These are phyloP conservation scores for Penicillium canescens DNA, from an alignment of 495 filamentous ascomycete genomes.

Conservation along the genomic window DNA sequence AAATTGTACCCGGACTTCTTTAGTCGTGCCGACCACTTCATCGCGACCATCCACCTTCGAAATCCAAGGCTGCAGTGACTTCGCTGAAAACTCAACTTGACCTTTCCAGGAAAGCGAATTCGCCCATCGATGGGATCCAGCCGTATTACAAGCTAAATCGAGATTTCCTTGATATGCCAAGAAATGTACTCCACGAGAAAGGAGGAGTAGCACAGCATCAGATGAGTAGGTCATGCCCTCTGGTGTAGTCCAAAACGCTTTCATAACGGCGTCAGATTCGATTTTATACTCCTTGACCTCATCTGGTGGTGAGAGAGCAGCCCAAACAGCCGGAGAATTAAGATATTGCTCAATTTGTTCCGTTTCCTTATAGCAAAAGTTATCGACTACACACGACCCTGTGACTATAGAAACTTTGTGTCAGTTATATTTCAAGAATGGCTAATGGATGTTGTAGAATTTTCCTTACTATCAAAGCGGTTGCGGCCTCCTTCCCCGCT, in stretches of 20 bases:
- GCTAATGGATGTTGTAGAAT: not conserved
- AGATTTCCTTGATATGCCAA: constrained; percentile 50
- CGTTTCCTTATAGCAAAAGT: constrained; percentile 39
- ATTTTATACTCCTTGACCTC: constrained; percentile 29
- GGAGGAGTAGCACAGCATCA: constrained; percentile 32
- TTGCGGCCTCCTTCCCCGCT: constrained; percentile 36
- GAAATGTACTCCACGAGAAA: constrained; percentile 35
- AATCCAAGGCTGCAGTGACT: constrained; percentile 35
- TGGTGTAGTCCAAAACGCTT: constrained; percentile 29
- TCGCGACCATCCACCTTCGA: constrained; percentile 20
- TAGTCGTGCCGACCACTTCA: constrained; percentile 19
- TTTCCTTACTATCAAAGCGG: constrained; percentile 39
- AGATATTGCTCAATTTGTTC: constrained; percentile 32
- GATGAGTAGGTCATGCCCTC: constrained; percentile 24
- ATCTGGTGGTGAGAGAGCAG: constrained; percentile 28
- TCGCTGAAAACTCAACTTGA: constrained; percentile 40
- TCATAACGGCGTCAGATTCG: constrained; percentile 15
- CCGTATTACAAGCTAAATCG: constrained; percentile 48
- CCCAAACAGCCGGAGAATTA: constrained; percentile 33
- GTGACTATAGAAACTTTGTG: constrained; percentile 24
- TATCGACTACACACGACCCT: constrained; percentile 31
- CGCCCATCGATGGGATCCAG: constrained; percentile 42
- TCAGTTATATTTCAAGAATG: not conserved
- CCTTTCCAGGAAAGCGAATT: constrained; percentile 43
- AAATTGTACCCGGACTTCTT: constrained; percentile 18